Evolutionary conservation across 257 asterid genomes (phyloP), one percentile per base, ranked within the genome.

Genomic region (Plantago elongata): DNA sequence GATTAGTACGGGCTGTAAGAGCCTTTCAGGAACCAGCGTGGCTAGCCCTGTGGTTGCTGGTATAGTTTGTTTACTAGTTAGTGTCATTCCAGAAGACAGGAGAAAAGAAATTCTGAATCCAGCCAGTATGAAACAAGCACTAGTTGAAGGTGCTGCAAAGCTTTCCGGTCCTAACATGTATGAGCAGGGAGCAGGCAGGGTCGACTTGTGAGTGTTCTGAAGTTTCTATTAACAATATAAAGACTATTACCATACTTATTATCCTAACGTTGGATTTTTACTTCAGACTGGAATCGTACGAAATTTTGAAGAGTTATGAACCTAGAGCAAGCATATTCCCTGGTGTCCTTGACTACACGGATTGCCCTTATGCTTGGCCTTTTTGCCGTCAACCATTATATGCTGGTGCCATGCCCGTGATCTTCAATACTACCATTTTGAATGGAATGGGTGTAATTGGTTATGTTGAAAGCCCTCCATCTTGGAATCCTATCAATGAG

Each of bases 161-260:
- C 96, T 93, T 62, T 81, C 95, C 51, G 95, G 95, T 72, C 91
- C 96, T 55, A 89, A 93, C 77, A 93, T 93, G 93, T 93, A 84
- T n/a, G 99, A 93, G 84, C 99, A 93, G 78, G 99, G 99, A 63
- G 97, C 99, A 38, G 99, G 99, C 82, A 84, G 94, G 81, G 99
- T 93, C 75, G 87, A 81, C 79, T 81, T 89, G 99, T 93, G 84
- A 93, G 99, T 93, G 61, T 73, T 67, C 64, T 65, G 52, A 42
- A 60, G 63, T 56, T 74, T 52, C 64, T 70, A 65, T 66, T 30
- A 55, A n/a, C 59, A 58, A 22, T 54, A 34, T 38, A 60, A 49
- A 50, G 48, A 54, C 54, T 67, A 57, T 54, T 34, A 43, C 63
- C 72, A 66, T 43, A 61, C 63, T 22, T 16, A 56, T 61, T 62